These are phyloP conservation scores for Alternaria ethzedia DNA, from an alignment of 2,329 filamentous ascomycete species.

Conservation along the genomic window DNA sequence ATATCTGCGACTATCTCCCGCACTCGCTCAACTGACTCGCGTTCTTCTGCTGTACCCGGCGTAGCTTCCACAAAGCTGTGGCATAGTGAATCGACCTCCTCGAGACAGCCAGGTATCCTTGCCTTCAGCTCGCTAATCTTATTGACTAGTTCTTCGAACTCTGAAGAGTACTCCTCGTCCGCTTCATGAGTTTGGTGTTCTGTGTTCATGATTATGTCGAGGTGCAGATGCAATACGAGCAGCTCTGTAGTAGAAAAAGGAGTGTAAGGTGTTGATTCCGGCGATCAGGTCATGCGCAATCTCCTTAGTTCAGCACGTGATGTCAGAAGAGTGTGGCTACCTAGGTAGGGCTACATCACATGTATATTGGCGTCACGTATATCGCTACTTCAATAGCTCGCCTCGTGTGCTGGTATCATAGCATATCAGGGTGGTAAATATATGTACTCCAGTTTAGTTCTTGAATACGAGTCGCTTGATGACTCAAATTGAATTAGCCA, in stretches of 20 bases:
- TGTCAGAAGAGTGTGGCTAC: background rate
- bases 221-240: background rate
- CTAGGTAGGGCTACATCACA: background rate
- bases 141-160: background rate
- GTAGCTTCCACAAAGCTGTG: background rate
- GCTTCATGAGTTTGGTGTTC: background rate
- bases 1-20: background rate
- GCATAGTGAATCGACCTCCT: background rate
- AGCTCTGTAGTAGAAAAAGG: background rate
- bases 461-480: too few relatives aligned
- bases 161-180: background rate
- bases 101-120: background rate
- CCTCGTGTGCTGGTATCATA: too few relatives aligned
- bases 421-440: too few relatives aligned
- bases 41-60: background rate
- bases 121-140: background rate
- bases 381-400: too few relatives aligned
- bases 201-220: background rate
- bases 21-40: background rate
- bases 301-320: background rate
- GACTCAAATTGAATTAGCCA: too few relatives aligned
- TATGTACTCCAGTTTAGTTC: too few relatives aligned
- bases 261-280: too few relatives aligned
- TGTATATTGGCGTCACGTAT: background rate
- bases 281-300: background rate